Conservation (phyloP, 179 eudicot genomes). For the Beta macrorhiza region DNA sequence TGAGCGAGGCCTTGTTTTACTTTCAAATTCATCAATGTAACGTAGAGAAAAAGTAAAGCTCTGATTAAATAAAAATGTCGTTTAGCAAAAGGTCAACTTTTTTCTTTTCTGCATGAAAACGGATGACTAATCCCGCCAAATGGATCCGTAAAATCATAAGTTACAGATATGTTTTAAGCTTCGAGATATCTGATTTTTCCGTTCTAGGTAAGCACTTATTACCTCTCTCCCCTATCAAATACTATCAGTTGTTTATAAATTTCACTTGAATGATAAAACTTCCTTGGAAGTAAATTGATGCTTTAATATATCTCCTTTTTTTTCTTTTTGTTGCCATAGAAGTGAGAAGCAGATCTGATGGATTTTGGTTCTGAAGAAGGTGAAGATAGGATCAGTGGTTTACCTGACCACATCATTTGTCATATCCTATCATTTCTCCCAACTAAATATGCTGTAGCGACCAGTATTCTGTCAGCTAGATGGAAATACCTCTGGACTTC, state of each 20-base stretch:
- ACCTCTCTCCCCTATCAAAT: background rate
- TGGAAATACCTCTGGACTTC: constrained; percentile 37
- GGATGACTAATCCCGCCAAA: background rate
- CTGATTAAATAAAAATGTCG: background rate
- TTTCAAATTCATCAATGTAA: background rate
- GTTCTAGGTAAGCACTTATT: background rate
- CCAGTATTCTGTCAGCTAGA: constrained; percentile 32
- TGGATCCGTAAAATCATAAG: background rate
- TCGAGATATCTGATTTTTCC: background rate
- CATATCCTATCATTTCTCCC: constrained; percentile 40
- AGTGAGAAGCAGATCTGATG: constrained; percentile 7
- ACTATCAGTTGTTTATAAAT: background rate
- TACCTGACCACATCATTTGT: constrained; percentile 33
- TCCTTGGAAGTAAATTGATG: background rate
- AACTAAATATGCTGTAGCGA: constrained; percentile 29
- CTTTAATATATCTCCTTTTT: background rate
- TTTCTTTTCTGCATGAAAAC: background rate
- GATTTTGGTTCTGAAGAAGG: constrained; percentile 13
- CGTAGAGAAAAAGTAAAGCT: constrained; percentile 1
- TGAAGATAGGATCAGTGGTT: constrained; percentile 36
- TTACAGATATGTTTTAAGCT: background rate
- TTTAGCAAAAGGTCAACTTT: background rate
- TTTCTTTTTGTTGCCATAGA: constrained; percentile 8
- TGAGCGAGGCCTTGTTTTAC: background rate
- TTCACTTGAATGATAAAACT: background rate